Evolutionary conservation across 202 grass and related monocot species (phyloP).

Genomic region (Carex arenaria): DNA sequence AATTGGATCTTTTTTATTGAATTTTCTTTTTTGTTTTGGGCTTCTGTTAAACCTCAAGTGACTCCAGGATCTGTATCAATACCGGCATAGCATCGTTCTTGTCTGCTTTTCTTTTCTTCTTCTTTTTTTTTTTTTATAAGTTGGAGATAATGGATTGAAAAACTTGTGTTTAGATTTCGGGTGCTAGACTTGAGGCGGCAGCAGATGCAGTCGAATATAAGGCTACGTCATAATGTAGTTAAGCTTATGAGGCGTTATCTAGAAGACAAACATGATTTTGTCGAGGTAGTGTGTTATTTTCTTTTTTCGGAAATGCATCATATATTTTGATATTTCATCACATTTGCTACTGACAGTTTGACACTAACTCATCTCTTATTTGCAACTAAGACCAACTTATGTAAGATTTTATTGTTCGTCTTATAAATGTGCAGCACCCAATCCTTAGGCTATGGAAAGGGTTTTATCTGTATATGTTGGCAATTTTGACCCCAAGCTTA

Average conservation of each 20-base stretch:
- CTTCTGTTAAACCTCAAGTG: background rate
- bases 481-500: background rate
- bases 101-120: background rate
- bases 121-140: background rate
- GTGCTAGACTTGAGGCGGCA: slow-evolving; percentile 75
- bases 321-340: background rate
- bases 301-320: background rate
- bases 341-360: background rate
- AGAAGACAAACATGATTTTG: slow-evolving; percentile 92
- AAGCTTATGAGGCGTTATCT: slow-evolving; percentile 79
- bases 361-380: background rate
- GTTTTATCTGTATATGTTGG: background rate
- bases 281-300: slow-evolving; percentile 61
- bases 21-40: slow-evolving; percentile 3
- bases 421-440: too few relatives aligned
- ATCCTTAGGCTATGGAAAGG: too few relatives aligned
- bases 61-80: background rate
- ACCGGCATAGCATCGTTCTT: background rate
- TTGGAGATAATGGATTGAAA: background rate
- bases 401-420: background rate
- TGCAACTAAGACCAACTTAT: background rate
- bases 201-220: slow-evolving; percentile 96
- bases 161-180: slow-evolving; percentile 53
- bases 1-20: background rate
- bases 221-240: slow-evolving; percentile 85